A percentile compares a stretch with the other conserved stretches of the same genome.
phyloP scores from a whole-genome alignment of 2,329 filamentous ascomycete genomes.

The Calonectria hawksworthii region DNA sequence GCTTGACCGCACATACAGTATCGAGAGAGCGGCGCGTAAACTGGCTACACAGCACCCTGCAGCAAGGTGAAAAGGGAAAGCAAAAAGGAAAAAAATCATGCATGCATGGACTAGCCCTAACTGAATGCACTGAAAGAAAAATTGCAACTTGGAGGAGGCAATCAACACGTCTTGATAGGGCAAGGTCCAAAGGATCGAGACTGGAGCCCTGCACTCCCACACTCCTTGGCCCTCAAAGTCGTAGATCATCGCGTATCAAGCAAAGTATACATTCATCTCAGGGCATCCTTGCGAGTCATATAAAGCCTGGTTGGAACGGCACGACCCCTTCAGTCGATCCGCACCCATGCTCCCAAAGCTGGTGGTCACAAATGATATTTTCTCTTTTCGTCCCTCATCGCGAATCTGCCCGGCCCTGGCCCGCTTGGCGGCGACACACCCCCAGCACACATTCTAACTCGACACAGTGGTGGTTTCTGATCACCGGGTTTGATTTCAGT shows the following conservation, averaged over 20 bases:
- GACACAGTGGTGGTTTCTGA: not conserved
- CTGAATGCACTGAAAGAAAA: not conserved
- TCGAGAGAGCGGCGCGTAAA: not conserved
- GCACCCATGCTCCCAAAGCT: not conserved
- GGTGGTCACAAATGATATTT: not conserved
- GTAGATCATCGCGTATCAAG: constrained; percentile 17
- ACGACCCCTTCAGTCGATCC: constrained; percentile 17
- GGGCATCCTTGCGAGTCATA: not conserved
- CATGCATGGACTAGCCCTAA: constrained; percentile 6
- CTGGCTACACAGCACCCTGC: constrained; percentile 7
- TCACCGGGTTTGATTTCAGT: not conserved
- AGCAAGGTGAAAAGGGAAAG: not conserved
- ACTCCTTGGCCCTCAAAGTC: not conserved
- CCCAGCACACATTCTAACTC: not conserved
- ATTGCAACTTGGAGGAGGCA: not conserved
- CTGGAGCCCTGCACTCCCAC: not conserved
- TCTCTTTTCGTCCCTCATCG: constrained; percentile 6
- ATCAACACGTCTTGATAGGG: not conserved
- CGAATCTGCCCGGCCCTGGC: not conserved
- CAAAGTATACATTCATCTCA: not conserved
- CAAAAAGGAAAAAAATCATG: not conserved
- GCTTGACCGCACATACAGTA: not conserved
- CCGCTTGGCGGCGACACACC: not conserved
- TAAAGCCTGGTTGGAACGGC: not conserved
- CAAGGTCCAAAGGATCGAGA: not conserved